These are phyloP conservation scores for Podaxis sp. DNA, from an alignment of 768 basidiomycete species.

Conservation along the genomic window DNA sequence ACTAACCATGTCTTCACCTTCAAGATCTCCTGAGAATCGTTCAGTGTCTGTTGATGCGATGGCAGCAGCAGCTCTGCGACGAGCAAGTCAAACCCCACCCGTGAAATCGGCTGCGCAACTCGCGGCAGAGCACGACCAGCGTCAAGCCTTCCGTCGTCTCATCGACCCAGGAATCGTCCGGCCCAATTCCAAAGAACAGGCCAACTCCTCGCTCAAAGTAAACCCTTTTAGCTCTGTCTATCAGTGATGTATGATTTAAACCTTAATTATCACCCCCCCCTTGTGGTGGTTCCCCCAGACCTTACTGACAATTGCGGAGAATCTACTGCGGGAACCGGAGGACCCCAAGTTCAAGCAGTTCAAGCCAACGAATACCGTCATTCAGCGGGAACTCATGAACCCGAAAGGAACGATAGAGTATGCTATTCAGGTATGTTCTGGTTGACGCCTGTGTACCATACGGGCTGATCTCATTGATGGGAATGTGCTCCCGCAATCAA, in stretches of 20 bases:
- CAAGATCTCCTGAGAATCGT: conserved; percentile 3
- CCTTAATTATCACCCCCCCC: conserved; percentile 15
- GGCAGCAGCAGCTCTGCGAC: conserved; percentile 47
- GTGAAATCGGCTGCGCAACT: conserved; percentile 38
- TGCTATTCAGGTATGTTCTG: conserved; percentile 66
- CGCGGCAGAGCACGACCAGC: conserved; percentile 59
- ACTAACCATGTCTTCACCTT: conserved; percentile 10
- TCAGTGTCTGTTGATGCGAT: conserved; percentile 34
- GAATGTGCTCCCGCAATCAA: conserved; percentile 25
- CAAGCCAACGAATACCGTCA: conserved; percentile 71
- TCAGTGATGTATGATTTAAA: conserved; percentile 18
- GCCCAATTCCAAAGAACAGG: conserved; percentile 62
- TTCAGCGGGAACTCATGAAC: conserved; percentile 67
- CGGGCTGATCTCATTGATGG: conserved; percentile 15
- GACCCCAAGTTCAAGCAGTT: conserved; percentile 73
- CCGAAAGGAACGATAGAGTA: conserved; percentile 79
- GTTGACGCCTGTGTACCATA: conserved; percentile 9
- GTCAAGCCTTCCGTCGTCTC: conserved; percentile 71
- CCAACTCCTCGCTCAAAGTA: conserved; percentile 67
- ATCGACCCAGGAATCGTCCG: conserved; percentile 79
- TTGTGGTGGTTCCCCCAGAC: conserved; percentile 42
- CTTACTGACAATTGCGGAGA: conserved; percentile 66
- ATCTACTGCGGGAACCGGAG: conserved; percentile 70
- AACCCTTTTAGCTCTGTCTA: conserved; percentile 20
- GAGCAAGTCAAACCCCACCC: conserved; percentile 31